Evolutionary conservation across 1,284 basidiomycete species (phyloP).

Genomic region (Xerocomus amazonicus): DNA sequence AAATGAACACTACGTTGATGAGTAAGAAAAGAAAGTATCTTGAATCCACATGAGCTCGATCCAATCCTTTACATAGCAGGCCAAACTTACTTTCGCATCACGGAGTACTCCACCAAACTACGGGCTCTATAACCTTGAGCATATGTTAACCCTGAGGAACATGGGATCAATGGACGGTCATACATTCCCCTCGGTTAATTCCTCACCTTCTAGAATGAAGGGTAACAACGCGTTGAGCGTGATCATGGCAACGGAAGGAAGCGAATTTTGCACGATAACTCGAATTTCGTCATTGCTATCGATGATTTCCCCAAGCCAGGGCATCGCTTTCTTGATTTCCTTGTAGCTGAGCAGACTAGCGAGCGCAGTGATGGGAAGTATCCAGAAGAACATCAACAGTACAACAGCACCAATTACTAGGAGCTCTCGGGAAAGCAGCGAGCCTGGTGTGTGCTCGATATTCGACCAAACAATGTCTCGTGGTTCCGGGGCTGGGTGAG

Average conservation of each 20-base stretch:
- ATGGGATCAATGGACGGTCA: neutral
- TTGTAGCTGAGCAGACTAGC: conserved; percentile 85
- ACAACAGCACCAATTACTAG: conserved; percentile 56
- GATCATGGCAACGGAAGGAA: conserved; percentile 89
- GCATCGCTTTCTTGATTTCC: conserved; percentile 86
- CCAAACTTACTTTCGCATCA: conserved; percentile 79
- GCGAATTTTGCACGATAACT: conserved; percentile 88
- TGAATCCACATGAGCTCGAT: conserved; percentile 10
- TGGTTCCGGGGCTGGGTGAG: conserved; percentile 86
- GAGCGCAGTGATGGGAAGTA: conserved; percentile 81
- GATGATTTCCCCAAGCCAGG: conserved; percentile 79
- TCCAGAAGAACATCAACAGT: conserved; percentile 80
- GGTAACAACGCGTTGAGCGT: conserved; percentile 87
- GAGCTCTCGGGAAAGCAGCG: conserved; percentile 61
- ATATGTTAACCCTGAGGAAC: conserved; percentile 71
- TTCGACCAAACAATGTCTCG: conserved; percentile 95
- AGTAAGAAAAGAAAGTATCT: conserved; percentile 95
- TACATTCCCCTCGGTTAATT: neutral
- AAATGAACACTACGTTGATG: conserved; percentile 94
- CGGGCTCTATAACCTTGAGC: conserved; percentile 85
- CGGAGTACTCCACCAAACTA: conserved; percentile 90
- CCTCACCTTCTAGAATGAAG: conserved; percentile 81
- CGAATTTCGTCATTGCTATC: conserved; percentile 76
- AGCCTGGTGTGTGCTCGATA: conserved; percentile 62
- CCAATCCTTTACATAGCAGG: neutral